Base-by-base conservation (phyloP, 306 rosid species). In the Vicia sativa region DNA sequence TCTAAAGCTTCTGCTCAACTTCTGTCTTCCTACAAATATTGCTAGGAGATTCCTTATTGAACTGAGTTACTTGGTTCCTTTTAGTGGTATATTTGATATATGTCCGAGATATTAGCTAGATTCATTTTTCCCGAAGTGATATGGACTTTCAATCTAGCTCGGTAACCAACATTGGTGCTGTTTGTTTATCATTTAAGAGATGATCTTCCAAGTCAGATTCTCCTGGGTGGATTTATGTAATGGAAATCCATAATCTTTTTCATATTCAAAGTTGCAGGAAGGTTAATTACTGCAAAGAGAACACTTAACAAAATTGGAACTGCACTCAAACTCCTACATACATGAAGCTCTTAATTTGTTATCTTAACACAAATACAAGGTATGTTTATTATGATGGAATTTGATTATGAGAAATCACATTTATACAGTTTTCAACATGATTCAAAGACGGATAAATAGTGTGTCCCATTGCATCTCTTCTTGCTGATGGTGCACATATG, bases 31-130 rank as follows among this genome's bases (percentile, higher is more conserved):
- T 34, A 37, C 53, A 67, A 50, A 62, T 67, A 49, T 62, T 76
- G 75, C 76, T 56, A 28, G 73, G 78, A 62, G 64, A 42, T 34
- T 43, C 74, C 65, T 65, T 65, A 44, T 71, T 44, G 42, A 71
- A 62, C 56, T 44, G 78, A 71, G 61, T n/a, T 31, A 74, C 44
- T 61, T 56, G 68, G 69, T 38, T 67, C 73, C 39, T 67, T 56
- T 21, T 63, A 48, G 62, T 62, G 60, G 67, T 53, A 11, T 53
- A 60, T 72, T 65, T 63, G 43, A 67, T 44, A 39, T 6, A 15
- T 72, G 18, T 53, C 37, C 9, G 18, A 41, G 38, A 50, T 49
- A 60, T 65, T 50, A 5, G 19, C 21, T 64, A n/a, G 45, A 59
- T 72, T 28, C 23, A 6, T 67, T 23, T 46, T 76, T 50, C 50